Base-by-base conservation (phyloP, 2,329 filamentous ascomycete genomes). In the Westerdykella aurantiaca region DNA sequence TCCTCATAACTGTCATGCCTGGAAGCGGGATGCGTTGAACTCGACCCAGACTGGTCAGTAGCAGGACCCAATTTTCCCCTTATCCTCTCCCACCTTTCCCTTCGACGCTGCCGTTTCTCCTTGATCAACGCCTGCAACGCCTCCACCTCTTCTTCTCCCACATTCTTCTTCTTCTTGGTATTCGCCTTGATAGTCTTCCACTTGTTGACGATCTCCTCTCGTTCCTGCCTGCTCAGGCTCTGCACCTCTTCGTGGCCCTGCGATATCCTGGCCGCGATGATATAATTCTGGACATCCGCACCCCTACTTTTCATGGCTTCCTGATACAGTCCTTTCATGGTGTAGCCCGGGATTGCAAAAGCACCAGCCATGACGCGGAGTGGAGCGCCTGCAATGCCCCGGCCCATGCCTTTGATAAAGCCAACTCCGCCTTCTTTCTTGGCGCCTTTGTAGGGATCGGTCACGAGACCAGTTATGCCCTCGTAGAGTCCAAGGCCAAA, bases 311-410 rank as follows among this genome's bases (percentile, higher is more conserved):
- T 88, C 48, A 82, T 77, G 42, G 93, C 75, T 61, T 91, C 85
- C 34, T 86, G 85, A 56, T 91, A 82, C 1, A 93, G 74, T 2
- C 89, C 89, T 61, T 90, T 86, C 74, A 90, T 85, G 3, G 86
- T 79, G 58, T 93, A 94, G 5, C 84, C 89, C 0, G 88, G 86
- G 4, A 94, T 67, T 1, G 80, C 79, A 43, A 70, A 69, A 16
- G 69, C 63, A 22, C 72, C 88, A 46, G 86, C 87, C 44, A 83
- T 79, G n/a, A 88, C 86, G 61, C 95, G 95, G 16, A 93, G 69
- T 1, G 93, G 74, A 2, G 94, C 64, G 0, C 90, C 90, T 4
- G 87, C 88, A 33, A 95, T 78, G 0, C 88, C 90, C 60, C 88
- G 93, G 1, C 85, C 88, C 37, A 95, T 75, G 0, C 88, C 88